These are phyloP conservation scores for Citrus glauca DNA, from an alignment of 345 rosid species.

Conservation along the genomic window DNA sequence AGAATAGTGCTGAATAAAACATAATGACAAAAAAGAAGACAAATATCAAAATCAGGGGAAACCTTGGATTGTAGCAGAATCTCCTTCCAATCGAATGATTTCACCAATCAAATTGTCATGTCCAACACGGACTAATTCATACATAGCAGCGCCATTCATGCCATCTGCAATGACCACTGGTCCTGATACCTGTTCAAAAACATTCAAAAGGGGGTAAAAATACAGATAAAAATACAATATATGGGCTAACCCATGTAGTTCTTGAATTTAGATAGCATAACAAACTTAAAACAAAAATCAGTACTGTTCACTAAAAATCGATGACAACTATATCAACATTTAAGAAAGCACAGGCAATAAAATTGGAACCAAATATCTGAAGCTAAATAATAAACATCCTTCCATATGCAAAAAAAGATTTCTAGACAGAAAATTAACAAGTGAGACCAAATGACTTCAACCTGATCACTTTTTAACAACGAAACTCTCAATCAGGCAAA, in stretches of 20 bases:
- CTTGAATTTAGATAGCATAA: background rate
- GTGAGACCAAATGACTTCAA: background rate
- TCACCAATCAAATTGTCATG: constrained; percentile 96
- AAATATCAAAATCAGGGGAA: background rate
- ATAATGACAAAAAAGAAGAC: background rate
- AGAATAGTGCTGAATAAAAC: background rate
- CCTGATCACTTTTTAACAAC: background rate
- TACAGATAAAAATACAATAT: background rate
- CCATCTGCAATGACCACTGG: constrained; percentile 99
- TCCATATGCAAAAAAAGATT: background rate
- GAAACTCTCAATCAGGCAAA: too few species aligned
- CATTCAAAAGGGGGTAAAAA: background rate
- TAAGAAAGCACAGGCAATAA: background rate
- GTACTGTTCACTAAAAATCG: background rate
- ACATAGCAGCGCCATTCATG: constrained; percentile 99
- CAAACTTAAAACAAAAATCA: background rate
- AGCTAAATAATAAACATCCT: background rate
- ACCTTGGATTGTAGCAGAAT: constrained; percentile 99
- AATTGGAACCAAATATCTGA: background rate
- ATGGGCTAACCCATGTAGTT: background rate
- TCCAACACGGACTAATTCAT: constrained; percentile 98
- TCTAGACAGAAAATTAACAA: background rate
- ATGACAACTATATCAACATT: background rate
- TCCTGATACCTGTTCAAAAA: constrained; percentile 78
- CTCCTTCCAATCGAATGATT: constrained; percentile 97